Percentiles rank a stretch among this genome's conserved stretches.
Conservation (phyloP, 306 rosid species). For the apple (Malus domestica) region ASM211411v1 NC_041800.1:32547733-32548232, state of each 20-base stretch:
- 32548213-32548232: constrained; percentile 76
- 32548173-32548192: constrained; percentile 94
- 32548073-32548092: constrained; percentile 86
- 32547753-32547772: constrained; percentile 88
- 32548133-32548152: constrained; percentile 63
- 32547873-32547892: constrained; percentile 50
- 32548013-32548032: constrained; percentile 48
- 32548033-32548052: constrained; percentile 84
- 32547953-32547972: constrained; percentile 67
- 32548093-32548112: constrained; percentile 95
- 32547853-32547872: constrained; percentile 70
- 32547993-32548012: constrained; percentile 42
- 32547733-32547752: constrained; percentile 85
- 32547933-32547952: constrained; percentile 42
- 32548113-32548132: constrained; percentile 81
- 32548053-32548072: constrained; percentile 92
- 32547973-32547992: constrained; percentile 84
- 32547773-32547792: constrained; percentile 88
- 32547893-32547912: constrained; percentile 87
- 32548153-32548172: constrained; percentile 53
- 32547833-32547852: constrained; percentile 82
- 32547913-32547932: constrained; percentile 64
- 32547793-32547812: constrained; percentile 84
- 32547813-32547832: constrained; percentile 74
- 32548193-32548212: constrained; percentile 81